Evolutionary conservation across 306 rosid species (phyloP).

Genomic region (Medicago ruthenica): DNA sequence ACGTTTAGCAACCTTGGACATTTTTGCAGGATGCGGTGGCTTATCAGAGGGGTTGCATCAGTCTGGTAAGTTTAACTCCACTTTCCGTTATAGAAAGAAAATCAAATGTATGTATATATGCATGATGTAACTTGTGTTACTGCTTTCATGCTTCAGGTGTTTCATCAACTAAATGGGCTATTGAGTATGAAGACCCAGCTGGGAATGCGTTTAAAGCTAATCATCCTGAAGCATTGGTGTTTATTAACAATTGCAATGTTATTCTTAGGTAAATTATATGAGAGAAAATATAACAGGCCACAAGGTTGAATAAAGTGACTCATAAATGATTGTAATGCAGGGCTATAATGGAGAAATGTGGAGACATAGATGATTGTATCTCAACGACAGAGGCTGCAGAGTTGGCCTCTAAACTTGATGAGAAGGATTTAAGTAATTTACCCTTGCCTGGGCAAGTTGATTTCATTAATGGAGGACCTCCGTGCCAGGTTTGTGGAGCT

Average conservation of each 20-base stretch:
- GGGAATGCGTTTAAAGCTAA: constrained; percentile 89
- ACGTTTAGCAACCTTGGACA: constrained; percentile 78
- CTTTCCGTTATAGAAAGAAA: constrained; percentile 5
- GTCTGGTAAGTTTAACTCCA: constrained; percentile 57
- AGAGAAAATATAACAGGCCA: background rate
- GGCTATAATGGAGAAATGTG: constrained; percentile 93
- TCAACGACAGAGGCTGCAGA: constrained; percentile 85
- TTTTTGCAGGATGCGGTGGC: constrained; percentile 99
- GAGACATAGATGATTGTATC: constrained; percentile 88
- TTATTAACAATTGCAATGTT: constrained; percentile 88
- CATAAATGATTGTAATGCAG: constrained; percentile 51
- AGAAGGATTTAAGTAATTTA: constrained; percentile 59
- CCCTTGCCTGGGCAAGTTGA: constrained; percentile 95
- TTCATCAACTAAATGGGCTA: constrained; percentile 91
- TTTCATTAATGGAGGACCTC: constrained; percentile 98
- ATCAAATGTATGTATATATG: background rate
- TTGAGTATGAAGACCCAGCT: constrained; percentile 96
- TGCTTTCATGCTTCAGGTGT: constrained; percentile 61
- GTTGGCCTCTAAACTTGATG: constrained; percentile 66
- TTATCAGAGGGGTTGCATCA: constrained; percentile 85
- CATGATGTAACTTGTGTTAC: constrained; percentile 16
- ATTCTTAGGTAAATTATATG: constrained; percentile 67
- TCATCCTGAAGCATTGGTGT: constrained; percentile 80
- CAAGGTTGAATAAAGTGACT: constrained; percentile 6
- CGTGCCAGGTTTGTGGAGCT: constrained; percentile 76